Evolutionary conservation across 345 rosid species (phyloP), one percentile per base, ranked within the genome.

Genomic region (Euphorbia peplus): DNA sequence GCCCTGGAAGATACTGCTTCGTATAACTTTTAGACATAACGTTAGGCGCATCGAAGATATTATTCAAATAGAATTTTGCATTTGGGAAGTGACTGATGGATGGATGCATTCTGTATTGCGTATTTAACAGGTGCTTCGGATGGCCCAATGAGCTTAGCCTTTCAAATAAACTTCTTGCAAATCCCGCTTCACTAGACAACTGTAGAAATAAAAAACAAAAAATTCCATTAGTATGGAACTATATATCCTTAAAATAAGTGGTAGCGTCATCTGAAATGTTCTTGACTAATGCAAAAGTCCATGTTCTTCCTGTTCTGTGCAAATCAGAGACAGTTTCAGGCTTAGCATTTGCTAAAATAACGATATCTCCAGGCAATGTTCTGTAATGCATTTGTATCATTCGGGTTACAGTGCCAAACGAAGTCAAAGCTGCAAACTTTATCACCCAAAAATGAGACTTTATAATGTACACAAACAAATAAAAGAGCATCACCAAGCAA

Each of bases 41-140:
- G 67, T 70, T 67, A 19, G 73, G 48, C 41, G 85, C 86, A 64
- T 90, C 90, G 28, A 71, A 19, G 26, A 90, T 82, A 71, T 42
- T 67, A 32, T 70, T 79, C 46, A 1, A 11, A n/a, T 90, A 88
- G 70, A 90, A 87, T 5, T 66, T 69, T 50, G 47, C 63, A 65
- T 77, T 91, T 0, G 97, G 95, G 42, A 91, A 88, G 59, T 3
- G 53, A 68, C 92, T 85, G 22, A 91, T 88, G 0, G 81, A 73
- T 7, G 95, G 97, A 79, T 91, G 97, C 97, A 91, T 91, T 24
- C 97, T 74, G 69, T 88, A 87, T 69, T 88, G 97, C 41, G 77
- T 79, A 61, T 82, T 67, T 7, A 91, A 66, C 24, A 85, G 81
- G 42, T 87, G 88, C 48, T 81, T 88, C 3, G 71, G 0, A 19